phyloP scores from a whole-genome alignment of 495 filamentous ascomycete species.

The Tuber microsphaerosporum region DNA sequence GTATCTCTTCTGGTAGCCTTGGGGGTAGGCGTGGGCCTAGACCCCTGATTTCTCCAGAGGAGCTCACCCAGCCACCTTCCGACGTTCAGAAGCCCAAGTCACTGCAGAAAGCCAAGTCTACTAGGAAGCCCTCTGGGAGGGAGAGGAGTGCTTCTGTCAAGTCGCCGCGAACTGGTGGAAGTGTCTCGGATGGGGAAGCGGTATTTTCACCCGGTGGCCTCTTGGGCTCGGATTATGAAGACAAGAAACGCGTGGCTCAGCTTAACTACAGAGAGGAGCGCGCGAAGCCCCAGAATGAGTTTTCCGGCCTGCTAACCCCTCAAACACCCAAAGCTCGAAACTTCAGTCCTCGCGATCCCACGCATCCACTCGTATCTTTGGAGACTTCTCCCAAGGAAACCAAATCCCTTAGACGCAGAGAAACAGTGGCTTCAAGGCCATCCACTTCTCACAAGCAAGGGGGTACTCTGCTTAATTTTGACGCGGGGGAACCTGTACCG shows the following conservation, averaged over 20 bases:
- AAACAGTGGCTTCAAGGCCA: conserved; percentile 32
- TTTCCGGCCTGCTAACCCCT: conserved; percentile 9
- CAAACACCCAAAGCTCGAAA: conserved; percentile 20
- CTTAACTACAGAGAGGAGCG: conserved; percentile 32
- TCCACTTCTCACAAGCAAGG: conserved; percentile 29
- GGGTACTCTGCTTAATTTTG: conserved; percentile 36
- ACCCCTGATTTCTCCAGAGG: conserved; percentile 39
- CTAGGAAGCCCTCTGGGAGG: conserved; percentile 19
- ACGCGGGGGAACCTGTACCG: conserved; percentile 25
- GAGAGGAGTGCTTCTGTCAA: conserved; percentile 19
- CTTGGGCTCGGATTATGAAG: conserved; percentile 38
- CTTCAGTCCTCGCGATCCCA: conserved; percentile 16
- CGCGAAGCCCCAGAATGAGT: conserved; percentile 29
- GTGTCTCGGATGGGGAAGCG: conserved; percentile 16
- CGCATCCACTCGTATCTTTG: conserved; percentile 24
- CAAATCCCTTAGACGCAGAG: conserved; percentile 17
- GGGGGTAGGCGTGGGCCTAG: conserved; percentile 28
- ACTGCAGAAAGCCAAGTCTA: conserved; percentile 27
- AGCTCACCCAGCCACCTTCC: conserved; percentile 33
- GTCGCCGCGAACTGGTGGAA: conserved; percentile 20
- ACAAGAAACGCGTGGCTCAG: conserved; percentile 32
- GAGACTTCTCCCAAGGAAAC: conserved; percentile 20
- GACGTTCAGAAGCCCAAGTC: conserved; percentile 29
- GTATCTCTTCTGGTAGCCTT: conserved; percentile 25
- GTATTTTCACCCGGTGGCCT: conserved; percentile 40